Conservation (phyloP, 768 basidiomycete genomes). For the Kwoniella dendrophila region DNA sequence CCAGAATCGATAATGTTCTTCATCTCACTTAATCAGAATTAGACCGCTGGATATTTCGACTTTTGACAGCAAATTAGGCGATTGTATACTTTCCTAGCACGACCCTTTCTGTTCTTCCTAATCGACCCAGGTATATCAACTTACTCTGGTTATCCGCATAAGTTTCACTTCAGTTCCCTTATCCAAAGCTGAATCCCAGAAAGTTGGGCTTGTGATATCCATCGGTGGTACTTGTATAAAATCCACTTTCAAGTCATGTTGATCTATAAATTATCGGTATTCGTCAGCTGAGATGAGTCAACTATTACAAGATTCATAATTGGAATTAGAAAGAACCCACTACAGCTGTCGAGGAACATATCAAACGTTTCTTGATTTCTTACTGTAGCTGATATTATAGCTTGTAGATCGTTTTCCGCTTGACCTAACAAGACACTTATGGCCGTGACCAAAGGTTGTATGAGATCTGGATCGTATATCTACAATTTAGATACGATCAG, state of each 20-base stretch:
- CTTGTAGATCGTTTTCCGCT: conserved; percentile 4
- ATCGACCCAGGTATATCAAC: neutral
- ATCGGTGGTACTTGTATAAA: conserved; percentile 24
- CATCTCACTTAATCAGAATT: no score
- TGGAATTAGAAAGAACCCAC: conserved; percentile 23
- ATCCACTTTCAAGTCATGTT: conserved; percentile 8
- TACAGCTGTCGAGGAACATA: conserved; percentile 36
- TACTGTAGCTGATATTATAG: conserved; percentile 51
- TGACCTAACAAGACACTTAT: conserved; percentile 31
- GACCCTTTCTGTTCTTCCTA: no score
- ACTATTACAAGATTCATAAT: neutral
- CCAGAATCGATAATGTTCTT: no score
- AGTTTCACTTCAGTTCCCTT: conserved; percentile 33
- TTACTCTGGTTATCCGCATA: conserved; percentile 24
- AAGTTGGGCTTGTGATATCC: conserved; percentile 24
- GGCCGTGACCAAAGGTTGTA: conserved; percentile 42
- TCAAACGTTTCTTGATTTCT: conserved; percentile 47
- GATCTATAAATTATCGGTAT: conserved; percentile 5
- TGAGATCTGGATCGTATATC: conserved; percentile 55
- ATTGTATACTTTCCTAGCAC: no score
- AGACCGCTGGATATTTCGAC: no score
- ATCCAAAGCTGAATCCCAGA: conserved; percentile 47
- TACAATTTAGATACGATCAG: no score
- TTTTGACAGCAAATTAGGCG: no score
- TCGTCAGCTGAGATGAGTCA: neutral